phyloP scores from a whole-genome alignment of 176 grass and related monocot genomes.

The Musa acuminata region DNA sequence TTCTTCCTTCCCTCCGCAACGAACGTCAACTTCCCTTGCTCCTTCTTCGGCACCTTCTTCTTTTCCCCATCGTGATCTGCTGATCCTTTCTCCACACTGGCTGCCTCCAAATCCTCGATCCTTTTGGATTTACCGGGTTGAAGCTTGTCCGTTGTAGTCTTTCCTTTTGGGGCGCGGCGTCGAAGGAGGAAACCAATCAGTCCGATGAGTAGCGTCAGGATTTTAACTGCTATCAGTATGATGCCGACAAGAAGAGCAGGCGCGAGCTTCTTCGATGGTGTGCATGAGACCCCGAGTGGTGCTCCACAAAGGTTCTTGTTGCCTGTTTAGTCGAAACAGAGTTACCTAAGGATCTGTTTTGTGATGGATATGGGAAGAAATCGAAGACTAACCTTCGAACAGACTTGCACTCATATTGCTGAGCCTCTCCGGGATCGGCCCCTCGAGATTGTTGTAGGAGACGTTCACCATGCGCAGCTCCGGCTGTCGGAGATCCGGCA shows the following conservation, averaged over 20 bases:
- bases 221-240: constrained; percentile 26
- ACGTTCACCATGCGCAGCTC: constrained; percentile 31
- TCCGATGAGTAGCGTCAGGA: constrained; percentile 25
- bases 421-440: constrained; percentile 40
- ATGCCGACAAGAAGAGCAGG: constrained; percentile 34
- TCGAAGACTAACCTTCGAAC: constrained; percentile 42
- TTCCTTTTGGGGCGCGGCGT: not conserved
- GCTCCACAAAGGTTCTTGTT: constrained; percentile 63
- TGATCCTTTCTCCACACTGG: not conserved
- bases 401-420: constrained; percentile 13
- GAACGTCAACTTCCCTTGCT: constrained; percentile 47
- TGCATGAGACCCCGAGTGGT: constrained; percentile 27
- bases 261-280: not conserved
- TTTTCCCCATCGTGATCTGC: not conserved
- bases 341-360: too few species aligned
- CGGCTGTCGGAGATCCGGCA: constrained; percentile 40
- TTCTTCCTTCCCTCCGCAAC: constrained; percentile 31
- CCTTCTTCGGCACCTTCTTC: constrained; percentile 20
- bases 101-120: not conserved
- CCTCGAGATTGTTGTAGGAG: constrained; percentile 51
- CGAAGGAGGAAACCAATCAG: constrained; percentile 23
- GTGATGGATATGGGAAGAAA: not conserved
- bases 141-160: not conserved
- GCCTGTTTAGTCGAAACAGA: constrained; percentile 14
- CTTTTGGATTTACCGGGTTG: not conserved